Base-by-base conservation (phyloP, 2,329 filamentous ascomycete genomes). In the Davidsoniella australis region DNA sequence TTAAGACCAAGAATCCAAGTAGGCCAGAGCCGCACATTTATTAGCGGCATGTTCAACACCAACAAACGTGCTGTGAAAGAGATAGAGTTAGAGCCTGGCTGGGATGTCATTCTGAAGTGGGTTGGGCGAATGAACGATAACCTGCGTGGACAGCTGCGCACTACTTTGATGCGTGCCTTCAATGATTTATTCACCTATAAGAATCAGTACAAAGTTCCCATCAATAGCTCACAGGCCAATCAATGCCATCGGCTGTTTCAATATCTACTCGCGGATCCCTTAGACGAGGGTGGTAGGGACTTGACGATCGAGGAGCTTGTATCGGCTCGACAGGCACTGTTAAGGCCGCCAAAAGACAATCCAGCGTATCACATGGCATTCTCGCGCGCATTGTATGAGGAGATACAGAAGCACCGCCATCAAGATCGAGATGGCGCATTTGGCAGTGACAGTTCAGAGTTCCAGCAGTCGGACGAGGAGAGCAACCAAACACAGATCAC, bases 31-130 rank as follows among this genome's bases (percentile, higher is more conserved):
- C 29, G 29, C 29, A 33, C 29, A 12, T 33, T 33, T 33, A 33
- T 33, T 4, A 12, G 9, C 9, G 29, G 29, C 29, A 33, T 33
- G 29, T 33, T 33, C 29, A 33, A 33, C 29, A 33, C 8, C 29
- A 33, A 33, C 29, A 33, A 33, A 12, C 29, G 12, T 33, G 29
- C 4, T 33, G 29, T 12, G 29, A 33, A 33, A 23, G 38, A 29
- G 10, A 40, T 50, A 46, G 71, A 78, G 57, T 67, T 79, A 53
- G 82, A 78, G 58, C 82, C 76, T 0, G 87, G 86, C 48, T 75
- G 87, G 58, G 76, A 78, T 55, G 73, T 72, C 14, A 75, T 94
- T 66, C 73, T 83, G 57, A 73, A 83, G 52, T 73, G 85, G 61
- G 68, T 74, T 47, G 75, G 75, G 56, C 73, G 76, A 53, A 66